Evolutionary conservation across 225 moss, liverwort and hornwort genomes (phyloP).

Genomic region (Straminergon stramineum): DNA sequence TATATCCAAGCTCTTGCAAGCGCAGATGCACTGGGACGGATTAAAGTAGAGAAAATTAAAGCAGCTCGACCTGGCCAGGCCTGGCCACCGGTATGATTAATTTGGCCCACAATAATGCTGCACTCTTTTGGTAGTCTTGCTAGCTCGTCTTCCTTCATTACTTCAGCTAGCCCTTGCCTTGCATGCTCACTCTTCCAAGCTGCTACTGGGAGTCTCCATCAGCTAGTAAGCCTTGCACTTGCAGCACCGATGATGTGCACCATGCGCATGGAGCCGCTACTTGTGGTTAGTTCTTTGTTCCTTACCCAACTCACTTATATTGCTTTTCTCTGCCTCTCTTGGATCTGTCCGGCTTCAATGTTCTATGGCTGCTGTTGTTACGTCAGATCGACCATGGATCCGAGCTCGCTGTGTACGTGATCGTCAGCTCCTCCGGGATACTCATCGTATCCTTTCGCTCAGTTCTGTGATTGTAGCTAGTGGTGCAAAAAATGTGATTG

Average conservation of each 20-base stretch:
- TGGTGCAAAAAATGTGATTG: background rate
- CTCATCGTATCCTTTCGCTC: background rate
- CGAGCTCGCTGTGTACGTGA: background rate
- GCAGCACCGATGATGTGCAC: background rate
- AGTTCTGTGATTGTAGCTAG: background rate
- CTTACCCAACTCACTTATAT: background rate
- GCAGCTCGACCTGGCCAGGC: background rate
- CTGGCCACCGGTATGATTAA: background rate
- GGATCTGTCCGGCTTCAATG: background rate
- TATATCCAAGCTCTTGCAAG: background rate
- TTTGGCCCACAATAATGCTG: background rate
- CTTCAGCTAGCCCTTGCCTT: background rate
- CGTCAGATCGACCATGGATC: background rate
- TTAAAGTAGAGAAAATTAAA: background rate
- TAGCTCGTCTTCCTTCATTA: background rate
- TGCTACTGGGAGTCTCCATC: background rate
- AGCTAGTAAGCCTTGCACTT: background rate
- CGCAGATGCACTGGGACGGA: background rate
- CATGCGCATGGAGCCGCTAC: background rate
- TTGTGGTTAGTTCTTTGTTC: background rate
- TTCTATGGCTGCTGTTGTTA: background rate
- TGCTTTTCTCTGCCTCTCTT: background rate
- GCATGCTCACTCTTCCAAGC: background rate
- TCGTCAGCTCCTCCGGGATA: background rate
- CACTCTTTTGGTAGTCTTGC: background rate